phyloP scores from a whole-genome alignment of 129 eudicot genomes.

The Daucus carota region DNA sequence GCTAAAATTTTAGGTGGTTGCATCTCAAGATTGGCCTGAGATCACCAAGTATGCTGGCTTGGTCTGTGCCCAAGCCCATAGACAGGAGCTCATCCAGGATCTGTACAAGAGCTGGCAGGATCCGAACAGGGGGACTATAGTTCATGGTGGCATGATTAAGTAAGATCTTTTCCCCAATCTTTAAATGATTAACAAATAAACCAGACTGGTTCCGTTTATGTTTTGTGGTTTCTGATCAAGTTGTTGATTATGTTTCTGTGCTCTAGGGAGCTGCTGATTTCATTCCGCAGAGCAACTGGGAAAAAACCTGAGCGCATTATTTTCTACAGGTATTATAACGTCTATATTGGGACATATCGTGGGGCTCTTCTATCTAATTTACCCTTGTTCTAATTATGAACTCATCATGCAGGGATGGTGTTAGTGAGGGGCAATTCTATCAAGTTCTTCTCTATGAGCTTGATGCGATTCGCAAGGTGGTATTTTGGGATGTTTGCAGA shows the following conservation, averaged over 20 bases:
- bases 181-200: neutral
- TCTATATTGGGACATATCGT: neutral
- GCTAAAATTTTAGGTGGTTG: slow-evolving; percentile 54
- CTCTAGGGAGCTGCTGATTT: slow-evolving; percentile 71
- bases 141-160: slow-evolving; percentile 88
- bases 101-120: slow-evolving; percentile 76
- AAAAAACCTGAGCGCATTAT: slow-evolving; percentile 73
- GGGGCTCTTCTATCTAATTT: neutral
- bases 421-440: slow-evolving; percentile 89
- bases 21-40: slow-evolving; percentile 97
- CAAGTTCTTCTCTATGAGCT: slow-evolving; percentile 85
- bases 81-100: slow-evolving; percentile 90
- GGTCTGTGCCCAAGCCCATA: slow-evolving; percentile 90
- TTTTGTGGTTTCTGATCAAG: neutral
- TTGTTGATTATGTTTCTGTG: slow-evolving; percentile 1
- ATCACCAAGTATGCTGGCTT: slow-evolving; percentile 83
- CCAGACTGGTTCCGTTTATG: neutral
- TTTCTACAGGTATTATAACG: slow-evolving; percentile 52
- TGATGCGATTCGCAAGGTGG: slow-evolving; percentile 81
- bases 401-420: slow-evolving; percentile 64
- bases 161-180: slow-evolving; percentile 15
- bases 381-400: neutral
- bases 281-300: slow-evolving; percentile 75
- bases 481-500: neutral
- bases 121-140: slow-evolving; percentile 50